phyloP scores from a whole-genome alignment of 2,329 filamentous ascomycete species.

The Ceratocystis lukuohia region DNA sequence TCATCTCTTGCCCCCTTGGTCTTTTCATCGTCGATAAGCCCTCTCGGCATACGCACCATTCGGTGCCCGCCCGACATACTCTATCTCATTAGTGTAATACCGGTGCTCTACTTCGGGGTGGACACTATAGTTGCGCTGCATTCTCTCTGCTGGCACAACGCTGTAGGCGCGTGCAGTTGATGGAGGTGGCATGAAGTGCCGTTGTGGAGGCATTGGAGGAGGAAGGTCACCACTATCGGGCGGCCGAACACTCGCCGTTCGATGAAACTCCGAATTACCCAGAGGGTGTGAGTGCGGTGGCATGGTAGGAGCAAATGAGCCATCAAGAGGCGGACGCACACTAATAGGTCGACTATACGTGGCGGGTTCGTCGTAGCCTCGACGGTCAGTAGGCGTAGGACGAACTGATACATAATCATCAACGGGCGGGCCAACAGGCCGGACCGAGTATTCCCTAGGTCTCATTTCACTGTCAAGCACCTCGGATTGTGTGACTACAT shows the following conservation, averaged over 20 bases:
- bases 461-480: conserved; percentile 24
- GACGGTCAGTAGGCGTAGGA: conserved; percentile 29
- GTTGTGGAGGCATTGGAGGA: conserved; percentile 17
- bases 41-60: conserved; percentile 21
- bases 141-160: conserved; percentile 25
- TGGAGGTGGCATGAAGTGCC: conserved; percentile 25
- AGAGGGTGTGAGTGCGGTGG: conserved; percentile 36
- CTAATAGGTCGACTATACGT: conserved; percentile 33
- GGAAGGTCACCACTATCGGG: conserved; percentile 22
- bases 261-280: conserved; percentile 30
- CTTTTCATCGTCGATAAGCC: conserved; percentile 8
- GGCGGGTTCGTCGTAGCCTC: conserved; percentile 35
- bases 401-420: conserved; percentile 39
- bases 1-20: not conserved
- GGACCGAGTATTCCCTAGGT: conserved; percentile 32
- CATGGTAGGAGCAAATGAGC: conserved; percentile 26
- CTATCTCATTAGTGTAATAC: conserved; percentile 31
- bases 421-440: conserved; percentile 29
- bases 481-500: conserved; percentile 51
- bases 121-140: conserved; percentile 31
- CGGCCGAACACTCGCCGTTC: conserved; percentile 33
- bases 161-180: conserved; percentile 25
- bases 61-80: not conserved
- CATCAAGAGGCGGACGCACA: conserved; percentile 8
- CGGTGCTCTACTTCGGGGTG: conserved; percentile 29